These are phyloP conservation scores for Pistacia vera DNA, from an alignment of 345 rosid species.

Conservation along the genomic window DNA sequence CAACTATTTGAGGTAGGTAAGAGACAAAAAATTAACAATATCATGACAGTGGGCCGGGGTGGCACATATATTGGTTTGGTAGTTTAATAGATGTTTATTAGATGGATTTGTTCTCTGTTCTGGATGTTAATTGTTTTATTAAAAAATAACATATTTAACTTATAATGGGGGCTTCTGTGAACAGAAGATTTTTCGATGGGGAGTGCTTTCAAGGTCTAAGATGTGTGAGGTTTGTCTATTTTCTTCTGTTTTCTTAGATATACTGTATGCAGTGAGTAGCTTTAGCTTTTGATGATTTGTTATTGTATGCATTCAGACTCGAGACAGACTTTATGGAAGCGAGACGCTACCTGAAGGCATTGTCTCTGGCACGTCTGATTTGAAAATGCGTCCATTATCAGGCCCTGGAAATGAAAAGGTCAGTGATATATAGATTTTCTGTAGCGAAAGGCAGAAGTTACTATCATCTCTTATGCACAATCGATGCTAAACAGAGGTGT, in stretches of 20 bases:
- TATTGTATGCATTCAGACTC: slow-evolving; percentile 33
- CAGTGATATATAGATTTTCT: not conserved
- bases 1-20: too few species aligned
- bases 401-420: slow-evolving; percentile 48
- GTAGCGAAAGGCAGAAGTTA: too few species aligned
- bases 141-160: not conserved
- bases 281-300: not conserved
- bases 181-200: slow-evolving; percentile 43
- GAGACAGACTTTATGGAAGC: slow-evolving; percentile 40
- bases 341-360: slow-evolving; percentile 70
- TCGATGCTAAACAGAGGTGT: too few species aligned
- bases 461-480: too few species aligned
- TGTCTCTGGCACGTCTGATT: slow-evolving; percentile 60
- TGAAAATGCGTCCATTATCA: slow-evolving; percentile 70
- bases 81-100: too few species aligned
- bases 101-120: too few species aligned
- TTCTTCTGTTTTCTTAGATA: not conserved
- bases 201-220: slow-evolving; percentile 32
- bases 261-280: not conserved
- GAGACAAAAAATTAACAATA: too few species aligned
- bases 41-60: too few species aligned
- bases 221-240: slow-evolving; percentile 48
- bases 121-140: too few species aligned
- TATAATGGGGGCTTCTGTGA: slow-evolving; percentile 9
- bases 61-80: too few species aligned